Conservation (phyloP, 345 rosid genomes). For the Kernera saxatilis region DNA sequence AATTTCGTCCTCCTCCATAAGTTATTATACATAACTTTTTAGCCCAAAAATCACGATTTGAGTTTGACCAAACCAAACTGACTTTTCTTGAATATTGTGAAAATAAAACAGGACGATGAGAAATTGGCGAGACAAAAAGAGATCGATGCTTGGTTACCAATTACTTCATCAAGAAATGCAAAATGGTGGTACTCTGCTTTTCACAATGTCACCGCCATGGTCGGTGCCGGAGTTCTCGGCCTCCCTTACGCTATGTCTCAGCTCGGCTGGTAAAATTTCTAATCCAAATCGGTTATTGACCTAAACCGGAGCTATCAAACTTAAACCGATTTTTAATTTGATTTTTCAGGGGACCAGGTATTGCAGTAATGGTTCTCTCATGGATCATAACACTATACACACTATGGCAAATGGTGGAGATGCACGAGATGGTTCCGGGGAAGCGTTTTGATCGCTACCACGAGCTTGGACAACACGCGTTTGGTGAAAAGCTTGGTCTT, state of each 20-base stretch:
- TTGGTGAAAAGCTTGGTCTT: conserved; percentile 78
- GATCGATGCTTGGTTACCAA: conserved; percentile 64
- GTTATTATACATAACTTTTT: not conserved
- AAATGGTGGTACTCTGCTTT: conserved; percentile 85
- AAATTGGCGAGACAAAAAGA: conserved; percentile 42
- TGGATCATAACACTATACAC: conserved; percentile 38
- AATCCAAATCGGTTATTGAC: not conserved
- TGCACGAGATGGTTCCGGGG: conserved; percentile 86
- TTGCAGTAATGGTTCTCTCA: conserved; percentile 17
- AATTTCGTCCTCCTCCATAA: not conserved
- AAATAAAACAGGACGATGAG: conserved; percentile 21
- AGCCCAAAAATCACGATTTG: not conserved
- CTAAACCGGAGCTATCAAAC: not conserved
- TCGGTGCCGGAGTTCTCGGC: conserved; percentile 76
- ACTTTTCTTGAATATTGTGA: not conserved
- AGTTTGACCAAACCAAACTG: not conserved
- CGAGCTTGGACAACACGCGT: conserved; percentile 73
- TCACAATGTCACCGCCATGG: conserved; percentile 92
- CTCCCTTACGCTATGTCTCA: conserved; percentile 76
- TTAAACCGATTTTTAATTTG: not conserved
- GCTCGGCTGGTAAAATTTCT: conserved; percentile 54
- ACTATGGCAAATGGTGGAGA: conserved; percentile 86
- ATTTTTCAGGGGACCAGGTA: conserved; percentile 22
- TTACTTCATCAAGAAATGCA: conserved; percentile 66
- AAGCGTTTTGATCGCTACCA: conserved; percentile 71